Evolutionary conservation across 352 stramenopile species (phyloP).

Genomic region (Aphanomyces invadans): DNA sequence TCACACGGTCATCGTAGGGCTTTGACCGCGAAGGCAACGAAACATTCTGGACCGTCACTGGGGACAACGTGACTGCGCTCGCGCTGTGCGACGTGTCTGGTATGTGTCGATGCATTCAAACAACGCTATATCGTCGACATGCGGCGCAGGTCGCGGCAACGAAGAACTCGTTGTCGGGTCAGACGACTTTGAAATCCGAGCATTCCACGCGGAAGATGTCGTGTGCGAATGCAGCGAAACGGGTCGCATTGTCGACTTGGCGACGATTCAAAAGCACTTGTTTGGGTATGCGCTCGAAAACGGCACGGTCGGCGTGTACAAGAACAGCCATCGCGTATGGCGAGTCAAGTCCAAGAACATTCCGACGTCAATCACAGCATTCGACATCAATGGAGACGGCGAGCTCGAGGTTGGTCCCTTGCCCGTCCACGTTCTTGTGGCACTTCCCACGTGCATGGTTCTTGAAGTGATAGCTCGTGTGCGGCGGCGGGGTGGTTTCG

Average conservation of each 20-base stretch:
- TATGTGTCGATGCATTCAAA: constrained; percentile 6
- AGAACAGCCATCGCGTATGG: constrained; percentile 79
- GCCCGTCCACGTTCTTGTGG: no score
- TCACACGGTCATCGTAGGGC: constrained; percentile 35
- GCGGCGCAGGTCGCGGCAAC: constrained; percentile 41
- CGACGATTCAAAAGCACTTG: constrained; percentile 54
- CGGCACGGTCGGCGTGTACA: constrained; percentile 90
- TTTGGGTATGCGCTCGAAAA: constrained; percentile 88
- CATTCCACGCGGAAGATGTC: constrained; percentile 85
- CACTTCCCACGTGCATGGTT: no score
- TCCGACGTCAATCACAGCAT: constrained; percentile 67
- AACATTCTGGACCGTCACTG: constrained; percentile 88
- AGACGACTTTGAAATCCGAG: constrained; percentile 87
- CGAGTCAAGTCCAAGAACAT: constrained; percentile 89
- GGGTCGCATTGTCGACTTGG: constrained; percentile 59
- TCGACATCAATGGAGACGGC: constrained; percentile 88
- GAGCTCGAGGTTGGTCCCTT: constrained; percentile 80
- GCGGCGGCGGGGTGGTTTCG: no score
- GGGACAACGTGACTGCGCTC: constrained; percentile 84
- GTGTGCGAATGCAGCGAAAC: constrained; percentile 86
- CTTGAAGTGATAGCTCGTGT: no score
- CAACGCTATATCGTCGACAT: not conserved
- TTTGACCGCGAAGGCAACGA: constrained; percentile 76
- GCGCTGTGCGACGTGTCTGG: constrained; percentile 50
- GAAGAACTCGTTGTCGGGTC: constrained; percentile 83